phyloP scores from a whole-genome alignment of 768 basidiomycete species.

The Russula earlei region DNA sequence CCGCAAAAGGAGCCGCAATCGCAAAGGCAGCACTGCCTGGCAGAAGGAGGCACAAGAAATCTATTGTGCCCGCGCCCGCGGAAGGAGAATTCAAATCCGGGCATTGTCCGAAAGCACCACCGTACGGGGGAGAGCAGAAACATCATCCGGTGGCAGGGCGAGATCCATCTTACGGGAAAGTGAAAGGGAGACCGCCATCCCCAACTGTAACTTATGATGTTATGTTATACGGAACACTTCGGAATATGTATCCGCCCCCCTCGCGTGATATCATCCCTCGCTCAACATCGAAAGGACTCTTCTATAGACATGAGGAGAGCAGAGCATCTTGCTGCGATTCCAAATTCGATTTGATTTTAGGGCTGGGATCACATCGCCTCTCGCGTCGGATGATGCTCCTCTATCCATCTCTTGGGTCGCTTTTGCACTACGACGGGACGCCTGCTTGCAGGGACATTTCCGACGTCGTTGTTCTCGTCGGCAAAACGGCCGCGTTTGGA shows the following conservation, averaged over 20 bases:
- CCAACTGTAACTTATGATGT: not conserved
- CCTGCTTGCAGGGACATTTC: constrained; percentile 18
- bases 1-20: not conserved
- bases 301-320: too few species aligned
- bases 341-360: too few species aligned
- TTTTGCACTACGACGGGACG: constrained; percentile 41
- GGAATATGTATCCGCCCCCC: too few species aligned
- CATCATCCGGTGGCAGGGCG: not conserved
- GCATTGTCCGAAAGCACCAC: not conserved
- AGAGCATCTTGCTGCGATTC: too few species aligned
- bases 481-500: constrained; percentile 47
- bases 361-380: too few species aligned
- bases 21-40: not conserved
- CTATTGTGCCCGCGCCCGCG: not conserved
- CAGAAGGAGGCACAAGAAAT: not conserved
- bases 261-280: too few species aligned
- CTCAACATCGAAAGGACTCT: too few species aligned
- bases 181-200: not conserved
- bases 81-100: too few species aligned
- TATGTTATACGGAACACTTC: not conserved
- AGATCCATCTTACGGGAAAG: not conserved
- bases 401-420: constrained; percentile 71
- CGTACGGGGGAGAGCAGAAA: not conserved
- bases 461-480: constrained; percentile 38
- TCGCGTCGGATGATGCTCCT: constrained; percentile 42